Evolutionary conservation across 2,329 filamentous ascomycete species (phyloP).

Genomic region (Cordyceps militaris): DNA sequence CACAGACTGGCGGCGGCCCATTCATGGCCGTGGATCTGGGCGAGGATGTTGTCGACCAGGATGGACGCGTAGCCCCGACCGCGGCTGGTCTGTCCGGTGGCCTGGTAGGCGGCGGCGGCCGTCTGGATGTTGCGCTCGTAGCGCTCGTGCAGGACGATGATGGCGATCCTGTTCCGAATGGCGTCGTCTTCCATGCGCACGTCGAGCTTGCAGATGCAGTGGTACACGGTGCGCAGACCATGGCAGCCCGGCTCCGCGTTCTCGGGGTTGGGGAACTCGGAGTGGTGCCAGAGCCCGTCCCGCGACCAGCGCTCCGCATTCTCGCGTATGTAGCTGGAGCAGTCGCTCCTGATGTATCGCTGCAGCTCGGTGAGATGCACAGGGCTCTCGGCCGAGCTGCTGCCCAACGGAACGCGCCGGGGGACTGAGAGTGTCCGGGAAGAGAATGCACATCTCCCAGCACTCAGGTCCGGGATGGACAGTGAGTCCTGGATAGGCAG

Average conservation of each 20-base stretch:
- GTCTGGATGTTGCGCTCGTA: background rate
- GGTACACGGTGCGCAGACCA: slow-evolving; percentile 1
- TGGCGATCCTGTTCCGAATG: slow-evolving; percentile 6
- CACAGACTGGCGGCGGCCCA: background rate
- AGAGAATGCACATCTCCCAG: no score
- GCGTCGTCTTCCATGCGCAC: slow-evolving; percentile 8
- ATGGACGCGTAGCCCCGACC: slow-evolving; percentile 1
- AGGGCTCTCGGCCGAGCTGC: no score
- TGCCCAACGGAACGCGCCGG: no score
- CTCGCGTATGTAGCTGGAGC: no score
- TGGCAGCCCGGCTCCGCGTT: background rate
- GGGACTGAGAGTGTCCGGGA: no score
- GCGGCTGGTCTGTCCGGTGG: background rate
- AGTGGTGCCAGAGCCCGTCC: background rate
- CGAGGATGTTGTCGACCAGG: slow-evolving; percentile 6
- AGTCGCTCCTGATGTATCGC: no score
- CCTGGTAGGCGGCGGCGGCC: background rate
- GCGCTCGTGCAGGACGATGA: slow-evolving; percentile 2
- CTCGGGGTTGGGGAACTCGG: background rate
- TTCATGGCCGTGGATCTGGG: background rate
- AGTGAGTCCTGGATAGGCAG: no score
- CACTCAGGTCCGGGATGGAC: no score
- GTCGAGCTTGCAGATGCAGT: background rate
- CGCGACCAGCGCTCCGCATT: background rate
- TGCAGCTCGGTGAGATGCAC: no score